phyloP scores from a whole-genome alignment of 768 basidiomycete genomes.

The Russula sp. region DNA sequence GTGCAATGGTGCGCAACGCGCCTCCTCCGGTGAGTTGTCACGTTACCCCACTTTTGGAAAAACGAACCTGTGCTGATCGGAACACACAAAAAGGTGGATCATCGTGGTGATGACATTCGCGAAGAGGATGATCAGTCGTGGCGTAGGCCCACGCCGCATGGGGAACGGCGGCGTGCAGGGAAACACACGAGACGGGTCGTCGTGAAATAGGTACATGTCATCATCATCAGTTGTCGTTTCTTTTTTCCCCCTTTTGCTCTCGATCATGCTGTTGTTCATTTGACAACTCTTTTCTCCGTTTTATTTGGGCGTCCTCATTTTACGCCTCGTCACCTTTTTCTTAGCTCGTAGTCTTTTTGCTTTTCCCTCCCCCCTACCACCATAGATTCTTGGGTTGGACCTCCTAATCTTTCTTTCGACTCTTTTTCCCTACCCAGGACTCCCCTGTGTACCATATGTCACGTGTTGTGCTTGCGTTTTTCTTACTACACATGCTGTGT shows the following conservation, averaged over 20 bases:
- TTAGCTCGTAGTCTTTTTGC: too few relatives aligned
- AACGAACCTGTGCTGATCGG: conserved; percentile 12
- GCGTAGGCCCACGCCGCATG: conserved; percentile 64
- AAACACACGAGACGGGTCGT: conserved; percentile 75
- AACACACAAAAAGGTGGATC: conserved; percentile 16
- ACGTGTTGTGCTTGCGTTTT: conserved; percentile 10
- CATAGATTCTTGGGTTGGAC: not conserved
- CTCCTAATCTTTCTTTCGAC: not conserved
- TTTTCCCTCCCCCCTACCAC: too few relatives aligned
- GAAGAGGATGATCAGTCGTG: conserved; percentile 62
- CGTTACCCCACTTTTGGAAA: too few relatives aligned
- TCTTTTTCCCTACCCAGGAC: too few relatives aligned
- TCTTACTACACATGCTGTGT: conserved; percentile 10
- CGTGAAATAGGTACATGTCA: conserved; percentile 22
- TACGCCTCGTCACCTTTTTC: not conserved
- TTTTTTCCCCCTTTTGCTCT: not conserved
- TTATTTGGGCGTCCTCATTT: not conserved
- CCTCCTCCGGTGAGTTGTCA: conserved; percentile 17
- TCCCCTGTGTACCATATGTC: conserved; percentile 14
- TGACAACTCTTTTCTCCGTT: conserved; percentile 1
- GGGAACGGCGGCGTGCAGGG: conserved; percentile 67
- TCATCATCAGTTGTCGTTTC: conserved; percentile 1
- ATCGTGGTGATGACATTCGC: conserved; percentile 38
- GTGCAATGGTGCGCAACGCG: conserved; percentile 13
- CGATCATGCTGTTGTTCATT: conserved; percentile 9